phyloP scores from a whole-genome alignment of 352 stramenopile genomes.

The Globisporangium spinosum region DNA sequence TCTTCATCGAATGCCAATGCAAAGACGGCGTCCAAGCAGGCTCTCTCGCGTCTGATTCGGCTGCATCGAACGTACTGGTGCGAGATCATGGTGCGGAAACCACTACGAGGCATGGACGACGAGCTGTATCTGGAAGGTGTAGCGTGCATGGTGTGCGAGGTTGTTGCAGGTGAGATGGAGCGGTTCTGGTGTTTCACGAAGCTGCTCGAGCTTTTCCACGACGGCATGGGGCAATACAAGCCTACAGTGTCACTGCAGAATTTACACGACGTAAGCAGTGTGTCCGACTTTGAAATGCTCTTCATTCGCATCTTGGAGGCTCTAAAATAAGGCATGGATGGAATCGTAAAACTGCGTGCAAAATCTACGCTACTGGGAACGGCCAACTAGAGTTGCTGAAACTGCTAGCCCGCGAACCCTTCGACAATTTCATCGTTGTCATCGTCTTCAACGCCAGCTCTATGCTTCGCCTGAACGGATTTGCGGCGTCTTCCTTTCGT shows the following conservation, averaged over 20 bases:
- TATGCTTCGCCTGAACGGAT: constrained; percentile 17
- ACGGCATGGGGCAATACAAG: constrained; percentile 46
- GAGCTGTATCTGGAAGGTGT: constrained; percentile 31
- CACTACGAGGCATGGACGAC: constrained; percentile 41
- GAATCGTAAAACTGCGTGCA: constrained; percentile 16
- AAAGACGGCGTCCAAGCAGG: neutral
- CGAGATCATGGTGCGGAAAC: constrained; percentile 27
- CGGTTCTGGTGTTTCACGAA: constrained; percentile 75
- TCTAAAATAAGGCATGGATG: constrained; percentile 22
- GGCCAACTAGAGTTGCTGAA: neutral
- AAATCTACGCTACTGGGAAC: neutral
- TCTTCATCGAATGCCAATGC: neutral
- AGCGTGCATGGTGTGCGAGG: constrained; percentile 35
- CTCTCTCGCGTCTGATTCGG: constrained; percentile 24
- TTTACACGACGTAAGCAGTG: constrained; percentile 34
- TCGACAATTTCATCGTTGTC: constrained; percentile 20
- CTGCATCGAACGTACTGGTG: constrained; percentile 46
- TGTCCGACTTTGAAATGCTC: constrained; percentile 51
- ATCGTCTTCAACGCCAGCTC: constrained; percentile 20
- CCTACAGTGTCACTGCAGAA: constrained; percentile 30
- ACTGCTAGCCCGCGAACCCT: constrained; percentile 11
- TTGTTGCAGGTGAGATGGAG: constrained; percentile 35
- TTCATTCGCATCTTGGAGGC: constrained; percentile 66
- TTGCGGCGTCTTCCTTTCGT: constrained; percentile 35
- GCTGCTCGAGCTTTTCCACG: constrained; percentile 54